phyloP scores from a whole-genome alignment of 1,284 basidiomycete species.

The Ganoderma multipileum region DNA sequence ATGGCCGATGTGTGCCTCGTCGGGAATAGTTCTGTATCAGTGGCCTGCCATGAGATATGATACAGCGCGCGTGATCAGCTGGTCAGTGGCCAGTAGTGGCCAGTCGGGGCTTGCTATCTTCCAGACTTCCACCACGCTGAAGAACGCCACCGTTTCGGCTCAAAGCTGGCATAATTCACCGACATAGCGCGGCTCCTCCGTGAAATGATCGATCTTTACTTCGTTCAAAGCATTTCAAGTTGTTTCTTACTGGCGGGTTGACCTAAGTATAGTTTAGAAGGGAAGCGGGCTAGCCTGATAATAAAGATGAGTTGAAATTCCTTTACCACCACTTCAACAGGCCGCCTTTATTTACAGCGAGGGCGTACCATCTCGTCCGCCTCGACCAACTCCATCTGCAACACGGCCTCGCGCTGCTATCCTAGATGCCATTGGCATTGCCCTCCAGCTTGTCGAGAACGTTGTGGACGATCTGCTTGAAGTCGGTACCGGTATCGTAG shows the following conservation, averaged over 20 bases:
- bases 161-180: not conserved
- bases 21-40: not conserved
- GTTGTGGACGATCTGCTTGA: no score
- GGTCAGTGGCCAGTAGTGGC: slow-evolving; percentile 2
- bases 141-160: not conserved
- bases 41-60: not conserved
- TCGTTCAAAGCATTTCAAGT: not conserved
- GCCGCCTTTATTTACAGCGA: not conserved
- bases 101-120: not conserved
- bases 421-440: no score
- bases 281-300: no score
- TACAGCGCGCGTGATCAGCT: slow-evolving; percentile 9
- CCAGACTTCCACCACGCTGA: not conserved
- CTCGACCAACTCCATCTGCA: no score
- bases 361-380: no score
- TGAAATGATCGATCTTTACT: not conserved
- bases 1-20: slow-evolving; percentile 17
- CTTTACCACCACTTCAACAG: no score
- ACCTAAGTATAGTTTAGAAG: no score
- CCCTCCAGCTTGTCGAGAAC: no score
- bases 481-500: no score
- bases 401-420: no score
- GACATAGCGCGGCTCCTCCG: not conserved
- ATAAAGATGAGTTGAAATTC: no score
- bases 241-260: no score